Evolutionary conservation across 495 filamentous ascomycete species (phyloP).

Genomic region (Podospora pseudocomata): DNA sequence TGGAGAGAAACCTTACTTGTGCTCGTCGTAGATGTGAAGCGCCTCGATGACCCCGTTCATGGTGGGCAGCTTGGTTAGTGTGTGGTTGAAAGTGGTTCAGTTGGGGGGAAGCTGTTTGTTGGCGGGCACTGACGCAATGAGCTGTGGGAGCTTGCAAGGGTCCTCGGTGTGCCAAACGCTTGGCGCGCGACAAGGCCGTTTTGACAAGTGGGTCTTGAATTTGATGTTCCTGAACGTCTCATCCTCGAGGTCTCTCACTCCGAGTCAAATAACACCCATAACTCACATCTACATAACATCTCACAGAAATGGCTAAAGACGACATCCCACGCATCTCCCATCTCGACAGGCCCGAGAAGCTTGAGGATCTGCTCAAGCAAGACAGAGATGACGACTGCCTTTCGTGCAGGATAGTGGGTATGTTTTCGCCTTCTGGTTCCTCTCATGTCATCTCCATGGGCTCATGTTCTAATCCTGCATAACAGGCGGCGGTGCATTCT

Average conservation of each 20-base stretch:
- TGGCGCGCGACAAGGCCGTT: slow-evolving; percentile 6
- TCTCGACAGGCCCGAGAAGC: slow-evolving; percentile 50
- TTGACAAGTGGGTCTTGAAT: background rate
- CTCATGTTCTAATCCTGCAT: slow-evolving; percentile 7
- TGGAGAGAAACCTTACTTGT: slow-evolving; percentile 57
- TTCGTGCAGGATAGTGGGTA: slow-evolving; percentile 65
- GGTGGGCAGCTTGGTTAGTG: slow-evolving; percentile 18
- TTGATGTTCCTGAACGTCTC: background rate
- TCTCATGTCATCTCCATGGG: background rate
- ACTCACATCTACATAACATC: background rate
- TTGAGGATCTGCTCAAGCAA: slow-evolving; percentile 53
- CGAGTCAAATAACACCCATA: background rate
- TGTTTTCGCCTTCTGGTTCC: slow-evolving; percentile 3
- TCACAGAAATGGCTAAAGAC: slow-evolving; percentile 38
- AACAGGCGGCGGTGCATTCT: slow-evolving; percentile 70
- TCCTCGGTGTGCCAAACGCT: background rate
- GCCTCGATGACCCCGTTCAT: slow-evolving; percentile 91
- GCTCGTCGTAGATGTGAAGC: slow-evolving; percentile 92
- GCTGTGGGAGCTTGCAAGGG: background rate
- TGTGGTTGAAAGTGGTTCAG: background rate
- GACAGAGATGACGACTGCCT: slow-evolving; percentile 67
- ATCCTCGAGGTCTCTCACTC: background rate
- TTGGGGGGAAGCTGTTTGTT: slow-evolving; percentile 1
- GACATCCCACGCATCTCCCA: slow-evolving; percentile 37
- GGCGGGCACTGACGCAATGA: slow-evolving; percentile 31